A percentile compares a stretch with the other conserved stretches of the same genome.
These are phyloP conservation scores for Osmozyma mogii DNA, from an alignment of 805 yeast species.

Conservation along the genomic window DNA sequence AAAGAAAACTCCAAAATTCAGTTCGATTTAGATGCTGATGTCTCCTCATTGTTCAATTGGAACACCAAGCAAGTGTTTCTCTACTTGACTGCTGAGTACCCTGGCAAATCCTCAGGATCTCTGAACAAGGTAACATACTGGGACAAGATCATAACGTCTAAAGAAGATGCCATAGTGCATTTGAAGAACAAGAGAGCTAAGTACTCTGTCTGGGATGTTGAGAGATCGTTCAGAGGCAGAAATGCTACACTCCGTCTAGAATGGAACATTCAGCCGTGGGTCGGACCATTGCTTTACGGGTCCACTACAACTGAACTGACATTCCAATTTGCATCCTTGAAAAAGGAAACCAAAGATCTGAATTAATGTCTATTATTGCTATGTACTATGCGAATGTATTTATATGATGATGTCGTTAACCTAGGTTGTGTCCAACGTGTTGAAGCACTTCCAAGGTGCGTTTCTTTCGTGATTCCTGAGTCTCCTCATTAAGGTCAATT, in stretches of 20 bases:
- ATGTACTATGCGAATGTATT: no score
- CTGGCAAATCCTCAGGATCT: slow-evolving; percentile 36
- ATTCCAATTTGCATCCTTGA: slow-evolving; percentile 23
- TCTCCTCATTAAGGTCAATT: slow-evolving; percentile 11
- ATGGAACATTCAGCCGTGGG: slow-evolving; percentile 89
- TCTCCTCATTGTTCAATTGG: slow-evolving; percentile 84
- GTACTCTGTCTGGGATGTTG: slow-evolving; percentile 84
- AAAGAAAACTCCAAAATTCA: slow-evolving; percentile 68
- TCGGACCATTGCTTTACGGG: slow-evolving; percentile 76
- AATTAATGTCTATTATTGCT: no score
- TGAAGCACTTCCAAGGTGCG: slow-evolving; percentile 19
- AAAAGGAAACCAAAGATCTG: slow-evolving; percentile 10
- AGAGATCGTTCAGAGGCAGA: slow-evolving; percentile 50
- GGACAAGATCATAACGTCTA: slow-evolving; percentile 70
- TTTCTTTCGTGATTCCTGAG: slow-evolving; percentile 14
- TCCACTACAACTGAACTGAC: slow-evolving; percentile 25
- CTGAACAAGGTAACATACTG: slow-evolving; percentile 73
- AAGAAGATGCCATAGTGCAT: slow-evolving; percentile 50
- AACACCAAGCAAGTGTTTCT: slow-evolving; percentile 95
- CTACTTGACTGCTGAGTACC: slow-evolving; percentile 81
- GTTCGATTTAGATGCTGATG: slow-evolving; percentile 70
- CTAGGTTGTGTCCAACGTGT: slow-evolving; percentile 2
- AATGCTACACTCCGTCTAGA: slow-evolving; percentile 64
- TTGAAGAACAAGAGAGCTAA: slow-evolving; percentile 53
- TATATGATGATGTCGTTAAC: slow-evolving; percentile 2